These are phyloP conservation scores for Aspergillus hancockii DNA, from an alignment of 495 filamentous ascomycete genomes.

Conservation along the genomic window DNA sequence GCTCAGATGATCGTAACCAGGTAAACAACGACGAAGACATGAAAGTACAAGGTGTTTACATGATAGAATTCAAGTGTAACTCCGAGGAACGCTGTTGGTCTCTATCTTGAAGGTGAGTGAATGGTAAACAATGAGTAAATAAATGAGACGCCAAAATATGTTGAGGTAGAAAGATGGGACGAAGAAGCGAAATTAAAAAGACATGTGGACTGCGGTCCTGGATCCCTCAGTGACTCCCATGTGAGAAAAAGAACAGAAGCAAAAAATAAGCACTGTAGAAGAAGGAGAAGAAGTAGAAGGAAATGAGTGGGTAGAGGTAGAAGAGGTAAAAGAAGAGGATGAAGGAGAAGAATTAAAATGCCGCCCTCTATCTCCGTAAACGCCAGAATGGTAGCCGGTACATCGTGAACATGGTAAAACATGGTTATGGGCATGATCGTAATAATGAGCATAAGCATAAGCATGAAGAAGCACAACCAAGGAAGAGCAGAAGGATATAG, in stretches of 20 bases:
- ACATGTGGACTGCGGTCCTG: not conserved
- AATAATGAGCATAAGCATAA: not conserved
- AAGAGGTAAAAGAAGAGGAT: not conserved
- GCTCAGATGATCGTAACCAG: too few species aligned
- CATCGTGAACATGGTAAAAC: too few species aligned
- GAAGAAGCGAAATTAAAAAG: not conserved
- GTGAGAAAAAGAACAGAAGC: not conserved
- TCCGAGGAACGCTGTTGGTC: too few species aligned
- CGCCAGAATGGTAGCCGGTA: not conserved
- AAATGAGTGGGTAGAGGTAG: not conserved
- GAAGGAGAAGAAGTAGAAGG: not conserved
- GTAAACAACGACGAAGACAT: not conserved
- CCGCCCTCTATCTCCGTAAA: not conserved
- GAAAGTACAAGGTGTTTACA: not conserved
- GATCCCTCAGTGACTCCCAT: not conserved
- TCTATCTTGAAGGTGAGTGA: slow-evolving; percentile 2
- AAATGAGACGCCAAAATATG: not conserved
- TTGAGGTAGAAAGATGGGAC: not conserved
- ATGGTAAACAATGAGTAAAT: slow-evolving; percentile 2
- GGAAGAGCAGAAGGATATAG: not conserved
- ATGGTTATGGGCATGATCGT: too few species aligned
- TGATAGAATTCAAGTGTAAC: too few species aligned
- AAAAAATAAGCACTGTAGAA: not conserved
- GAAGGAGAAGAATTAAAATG: not conserved
- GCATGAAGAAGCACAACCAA: not conserved